Conservation (phyloP, 1,139 yeast species). For the Kodamaea fungicola region DNA sequence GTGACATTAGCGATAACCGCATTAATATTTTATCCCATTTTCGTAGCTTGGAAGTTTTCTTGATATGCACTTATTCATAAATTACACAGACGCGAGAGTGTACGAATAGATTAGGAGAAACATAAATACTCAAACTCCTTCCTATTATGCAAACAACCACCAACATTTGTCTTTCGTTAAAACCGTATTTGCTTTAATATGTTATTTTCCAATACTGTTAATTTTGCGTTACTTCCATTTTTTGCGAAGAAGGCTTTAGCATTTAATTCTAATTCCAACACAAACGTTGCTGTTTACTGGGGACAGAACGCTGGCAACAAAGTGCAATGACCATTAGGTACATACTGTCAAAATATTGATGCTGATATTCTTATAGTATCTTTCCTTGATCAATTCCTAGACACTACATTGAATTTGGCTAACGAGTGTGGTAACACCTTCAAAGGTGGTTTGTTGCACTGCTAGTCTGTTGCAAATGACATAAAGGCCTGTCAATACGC, state of each 20-base stretch:
- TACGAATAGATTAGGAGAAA: too few relatives aligned
- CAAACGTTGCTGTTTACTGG: conserved; percentile 17
- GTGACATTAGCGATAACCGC: too few relatives aligned
- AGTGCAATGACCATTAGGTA: conserved; percentile 11
- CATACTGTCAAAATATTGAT: conserved; percentile 13
- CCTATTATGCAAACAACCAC: too few relatives aligned
- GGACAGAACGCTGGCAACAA: conserved; percentile 17
- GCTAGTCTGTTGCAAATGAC: conserved; percentile 15
- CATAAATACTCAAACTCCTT: too few relatives aligned
- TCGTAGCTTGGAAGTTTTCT: too few relatives aligned
- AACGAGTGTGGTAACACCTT: conserved; percentile 13
- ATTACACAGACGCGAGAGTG: too few relatives aligned
- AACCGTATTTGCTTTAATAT: too few relatives aligned
- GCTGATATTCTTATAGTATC: conserved; percentile 17
- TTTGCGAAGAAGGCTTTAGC: conserved; percentile 5
- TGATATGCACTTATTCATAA: too few relatives aligned
- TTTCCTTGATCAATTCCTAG: conserved; percentile 15
- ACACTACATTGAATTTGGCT: conserved; percentile 12
- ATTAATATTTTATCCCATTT: too few relatives aligned
- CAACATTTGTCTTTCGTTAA: too few relatives aligned
- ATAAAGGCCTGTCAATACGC: conserved; percentile 15
- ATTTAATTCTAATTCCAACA: not conserved
- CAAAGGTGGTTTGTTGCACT: conserved; percentile 14
- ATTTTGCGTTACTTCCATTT: conserved; percentile 2
- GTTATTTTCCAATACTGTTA: too few relatives aligned